Conservation (phyloP, 495 filamentous ascomycete species). For the Penicillium canariense region DNA sequence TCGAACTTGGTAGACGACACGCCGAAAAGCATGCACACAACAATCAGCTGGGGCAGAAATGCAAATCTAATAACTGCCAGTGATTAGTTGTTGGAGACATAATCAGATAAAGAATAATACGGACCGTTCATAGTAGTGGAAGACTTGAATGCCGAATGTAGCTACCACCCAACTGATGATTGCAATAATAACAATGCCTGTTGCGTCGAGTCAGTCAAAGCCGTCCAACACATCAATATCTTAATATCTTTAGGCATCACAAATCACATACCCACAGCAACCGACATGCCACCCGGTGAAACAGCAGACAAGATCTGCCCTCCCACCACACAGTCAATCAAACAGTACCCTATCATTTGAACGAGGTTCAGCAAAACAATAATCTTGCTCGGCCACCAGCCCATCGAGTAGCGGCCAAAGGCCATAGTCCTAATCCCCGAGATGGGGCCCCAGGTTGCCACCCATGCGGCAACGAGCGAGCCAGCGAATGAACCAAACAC, state of each 20-base stretch:
- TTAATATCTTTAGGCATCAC: not conserved
- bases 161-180: conserved; percentile 65
- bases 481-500: conserved; percentile 64
- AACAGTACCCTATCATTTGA: conserved; percentile 66
- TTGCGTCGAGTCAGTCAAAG: conserved; percentile 2
- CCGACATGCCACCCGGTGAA: conserved; percentile 56
- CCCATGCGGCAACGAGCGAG: conserved; percentile 59
- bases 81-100: no score
- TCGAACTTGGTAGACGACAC: conserved; percentile 65
- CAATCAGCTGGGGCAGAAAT: conserved; percentile 65
- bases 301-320: conserved; percentile 76
- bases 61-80: conserved; percentile 49
- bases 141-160: conserved; percentile 70
- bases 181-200: conserved; percentile 66
- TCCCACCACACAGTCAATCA: conserved; percentile 69
- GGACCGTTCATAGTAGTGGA: conserved; percentile 69
- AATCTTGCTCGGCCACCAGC: conserved; percentile 77
- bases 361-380: conserved; percentile 70
- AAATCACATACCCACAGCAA: conserved; percentile 55
- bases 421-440: conserved; percentile 73
- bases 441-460: conserved; percentile 68
- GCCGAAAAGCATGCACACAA: conserved; percentile 65
- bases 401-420: conserved; percentile 71
- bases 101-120: conserved; percentile 6
- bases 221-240: not conserved